These are phyloP conservation scores for Camelina hispida DNA, from an alignment of 345 rosid species.

Conservation along the genomic window DNA sequence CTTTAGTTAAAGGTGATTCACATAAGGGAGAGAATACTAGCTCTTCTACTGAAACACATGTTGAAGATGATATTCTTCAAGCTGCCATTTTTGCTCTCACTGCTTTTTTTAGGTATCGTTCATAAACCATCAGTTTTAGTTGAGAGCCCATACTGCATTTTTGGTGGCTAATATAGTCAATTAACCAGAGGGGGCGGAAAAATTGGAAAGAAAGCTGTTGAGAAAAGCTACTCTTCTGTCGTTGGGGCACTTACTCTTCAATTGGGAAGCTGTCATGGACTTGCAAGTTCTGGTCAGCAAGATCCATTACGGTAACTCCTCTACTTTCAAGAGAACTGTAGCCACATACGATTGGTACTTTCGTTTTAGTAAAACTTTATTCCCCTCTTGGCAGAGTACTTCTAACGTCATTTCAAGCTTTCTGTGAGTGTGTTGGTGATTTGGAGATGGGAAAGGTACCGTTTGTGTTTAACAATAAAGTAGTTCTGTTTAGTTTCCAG, in stretches of 20 bases:
- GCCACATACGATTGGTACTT: constrained; percentile 14
- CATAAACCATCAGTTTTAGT: constrained; percentile 18
- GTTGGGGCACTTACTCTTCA: constrained; percentile 88
- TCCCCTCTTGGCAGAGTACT: constrained; percentile 69
- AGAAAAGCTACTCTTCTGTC: constrained; percentile 85
- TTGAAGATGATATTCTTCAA: constrained; percentile 69
- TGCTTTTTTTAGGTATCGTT: constrained; percentile 77
- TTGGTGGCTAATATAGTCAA: constrained; percentile 43
- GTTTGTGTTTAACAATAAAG: constrained; percentile 6
- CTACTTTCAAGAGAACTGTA: constrained; percentile 26
- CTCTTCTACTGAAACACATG: constrained; percentile 56
- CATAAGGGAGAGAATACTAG: constrained; percentile 66
- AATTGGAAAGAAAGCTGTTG: constrained; percentile 89
- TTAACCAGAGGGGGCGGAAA: constrained; percentile 88
- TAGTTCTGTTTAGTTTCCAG: constrained; percentile 23
- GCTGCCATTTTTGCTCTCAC: constrained; percentile 90
- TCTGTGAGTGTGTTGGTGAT: constrained; percentile 98
- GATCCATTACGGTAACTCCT: constrained; percentile 77
- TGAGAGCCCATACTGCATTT: constrained; percentile 20
- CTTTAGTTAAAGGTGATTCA: constrained; percentile 55
- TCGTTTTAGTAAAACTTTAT: constrained; percentile 18
- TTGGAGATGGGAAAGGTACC: constrained; percentile 99
- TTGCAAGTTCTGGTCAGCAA: constrained; percentile 79
- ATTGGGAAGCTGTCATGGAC: constrained; percentile 90
- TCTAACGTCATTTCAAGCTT: constrained; percentile 86